These are phyloP conservation scores for Kwoniella bestiolae DNA, from an alignment of 768 basidiomycete species.

Conservation along the genomic window DNA sequence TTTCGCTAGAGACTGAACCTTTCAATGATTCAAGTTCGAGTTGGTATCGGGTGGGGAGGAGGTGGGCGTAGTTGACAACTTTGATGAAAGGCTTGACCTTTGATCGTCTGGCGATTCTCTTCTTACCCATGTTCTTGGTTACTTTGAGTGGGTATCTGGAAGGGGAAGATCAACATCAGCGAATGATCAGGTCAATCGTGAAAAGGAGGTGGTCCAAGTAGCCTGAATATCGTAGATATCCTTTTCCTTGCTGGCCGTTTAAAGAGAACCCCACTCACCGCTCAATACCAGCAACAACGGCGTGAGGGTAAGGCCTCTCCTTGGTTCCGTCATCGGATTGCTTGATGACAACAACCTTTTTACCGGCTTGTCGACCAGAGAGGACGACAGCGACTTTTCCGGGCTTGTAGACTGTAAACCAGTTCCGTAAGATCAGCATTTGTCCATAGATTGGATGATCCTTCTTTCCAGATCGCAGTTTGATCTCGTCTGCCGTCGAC, in stretches of 20 bases:
- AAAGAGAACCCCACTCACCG: constrained; percentile 61
- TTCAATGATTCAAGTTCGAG: constrained; percentile 95
- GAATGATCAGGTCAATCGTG: no score
- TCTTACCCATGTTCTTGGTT: constrained; percentile 94
- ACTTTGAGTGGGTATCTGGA: constrained; percentile 88
- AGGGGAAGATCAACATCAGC: neutral
- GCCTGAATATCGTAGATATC: no score
- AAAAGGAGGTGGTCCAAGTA: no score
- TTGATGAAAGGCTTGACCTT: constrained; percentile 99
- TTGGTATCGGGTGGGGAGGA: constrained; percentile 98
- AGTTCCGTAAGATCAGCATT: neutral
- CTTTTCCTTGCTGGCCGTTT: no score
- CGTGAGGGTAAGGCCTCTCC: constrained; percentile 94
- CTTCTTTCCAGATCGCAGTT: neutral
- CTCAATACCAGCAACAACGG: constrained; percentile 97
- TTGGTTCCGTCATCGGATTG: constrained; percentile 96
- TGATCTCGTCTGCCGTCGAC: no score
- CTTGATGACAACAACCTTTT: constrained; percentile 99
- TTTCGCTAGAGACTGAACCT: constrained; percentile 78
- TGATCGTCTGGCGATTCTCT: constrained; percentile 86
- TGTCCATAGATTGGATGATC: neutral
- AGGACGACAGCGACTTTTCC: constrained; percentile 75
- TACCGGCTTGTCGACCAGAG: constrained; percentile 98
- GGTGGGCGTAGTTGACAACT: constrained; percentile 97
- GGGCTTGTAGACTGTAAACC: constrained; percentile 60